Evolutionary conservation across 768 basidiomycete genomes (phyloP), one percentile per base, ranked within the genome.

Genomic region (Cystobasidium onofrii): DNA sequence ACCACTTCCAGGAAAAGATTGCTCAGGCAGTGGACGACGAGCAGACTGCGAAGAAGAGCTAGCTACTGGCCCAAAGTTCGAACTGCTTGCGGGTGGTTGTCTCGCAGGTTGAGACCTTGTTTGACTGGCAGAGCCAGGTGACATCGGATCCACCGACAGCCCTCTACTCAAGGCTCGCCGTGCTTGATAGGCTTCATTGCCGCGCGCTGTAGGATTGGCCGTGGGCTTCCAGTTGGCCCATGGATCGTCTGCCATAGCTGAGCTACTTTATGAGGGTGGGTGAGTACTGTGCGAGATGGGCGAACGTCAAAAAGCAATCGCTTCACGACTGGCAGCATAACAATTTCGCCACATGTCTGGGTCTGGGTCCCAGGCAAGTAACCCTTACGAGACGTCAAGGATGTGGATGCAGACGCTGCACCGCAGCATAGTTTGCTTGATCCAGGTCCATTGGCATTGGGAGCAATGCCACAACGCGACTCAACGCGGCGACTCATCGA

Each of bases 161-260:
- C 63, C 39, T 46, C 44, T 46, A 36, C 41, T 41, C 50, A 52
- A 67, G 13, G 31, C 65, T 43, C 50, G 17, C 12, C 57, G 57
- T 6, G 39, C 41, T 31, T 67, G 39, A 29, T 43, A 67, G 44
- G 65, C 65, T 54, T 41, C 23, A 12, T 25, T 27, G 25, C 65
- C 65, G 7, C 29, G 43, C 29, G 15, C 65, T 12, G 50, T 12
- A 20, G 65, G 50, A 15, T 67, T 50, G 6, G 41, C 3, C 4
- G 27, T 27, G 4, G 65, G 65, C 44, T 67, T 46, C 65, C 65
- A 67, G 29, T 31, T 67, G 25, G 10, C 65, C 65, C 65, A 67
- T 41, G 41, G 41, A 23, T 67, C 65, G 44, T 67, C 65, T 41
- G 44, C 65, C 65, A 67, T 67, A 36, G n/a, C 44, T 39, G 10